Evolutionary conservation across 352 stramenopile genomes (phyloP).

Genomic region (Pythium aristosporum): DNA sequence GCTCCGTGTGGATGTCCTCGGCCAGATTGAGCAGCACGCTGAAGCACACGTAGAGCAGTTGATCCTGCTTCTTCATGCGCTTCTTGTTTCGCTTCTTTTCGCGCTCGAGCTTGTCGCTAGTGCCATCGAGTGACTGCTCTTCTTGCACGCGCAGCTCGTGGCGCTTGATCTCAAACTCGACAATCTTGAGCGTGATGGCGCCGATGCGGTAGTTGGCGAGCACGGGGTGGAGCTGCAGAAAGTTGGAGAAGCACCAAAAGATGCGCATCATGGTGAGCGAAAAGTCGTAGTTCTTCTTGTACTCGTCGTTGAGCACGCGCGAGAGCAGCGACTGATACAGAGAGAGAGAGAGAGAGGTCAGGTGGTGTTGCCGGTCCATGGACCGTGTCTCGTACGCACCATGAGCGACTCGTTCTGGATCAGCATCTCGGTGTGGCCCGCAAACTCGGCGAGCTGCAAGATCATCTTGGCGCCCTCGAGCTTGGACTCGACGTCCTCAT

Average conservation of each 20-base stretch:
- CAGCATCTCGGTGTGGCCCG: conserved; percentile 89
- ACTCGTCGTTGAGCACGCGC: conserved; percentile 93
- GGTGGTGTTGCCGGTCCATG: no score
- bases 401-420: conserved; percentile 95
- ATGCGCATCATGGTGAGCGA: conserved; percentile 94
- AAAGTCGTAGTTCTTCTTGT: conserved; percentile 94
- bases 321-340: conserved; percentile 80
- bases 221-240: conserved; percentile 92
- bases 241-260: conserved; percentile 95
- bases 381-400: conserved; percentile 31
- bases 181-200: conserved; percentile 92
- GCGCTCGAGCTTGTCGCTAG: conserved; percentile 60
- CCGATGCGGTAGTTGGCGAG: conserved; percentile 94
- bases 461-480: conserved; percentile 91
- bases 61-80: conserved; percentile 91
- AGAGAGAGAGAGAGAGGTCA: not conserved
- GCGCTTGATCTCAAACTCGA: conserved; percentile 94
- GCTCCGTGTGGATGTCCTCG: conserved; percentile 92
- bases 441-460: conserved; percentile 87
- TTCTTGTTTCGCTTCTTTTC: conserved; percentile 88
- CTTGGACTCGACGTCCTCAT: conserved; percentile 86
- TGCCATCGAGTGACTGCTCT: conserved; percentile 50
- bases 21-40: conserved; percentile 94
- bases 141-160: conserved; percentile 77
- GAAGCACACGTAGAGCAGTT: conserved; percentile 92